Conservation (phyloP, 306 rosid species). For the Lathyrus tuberosus region DNA sequence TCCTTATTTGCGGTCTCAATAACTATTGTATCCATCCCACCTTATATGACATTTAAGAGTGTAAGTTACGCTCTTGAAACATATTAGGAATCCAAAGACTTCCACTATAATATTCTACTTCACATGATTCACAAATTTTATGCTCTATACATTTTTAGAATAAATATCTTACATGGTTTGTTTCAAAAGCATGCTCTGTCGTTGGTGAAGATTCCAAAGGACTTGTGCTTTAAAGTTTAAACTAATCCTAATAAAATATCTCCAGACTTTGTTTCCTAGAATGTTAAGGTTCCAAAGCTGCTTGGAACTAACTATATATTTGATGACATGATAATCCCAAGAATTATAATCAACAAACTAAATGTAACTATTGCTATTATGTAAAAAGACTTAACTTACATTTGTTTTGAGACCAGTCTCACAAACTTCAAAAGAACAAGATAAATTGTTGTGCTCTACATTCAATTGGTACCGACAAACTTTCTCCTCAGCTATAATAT, state of each 20-base stretch:
- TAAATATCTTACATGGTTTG: background rate
- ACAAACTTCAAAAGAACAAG: slow-evolving; percentile 61
- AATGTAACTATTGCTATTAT: slow-evolving; percentile 4
- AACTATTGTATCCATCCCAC: slow-evolving; percentile 1
- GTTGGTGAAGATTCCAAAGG: background rate
- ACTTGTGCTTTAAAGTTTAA: background rate
- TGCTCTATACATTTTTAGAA: background rate
- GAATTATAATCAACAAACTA: slow-evolving; percentile 1
- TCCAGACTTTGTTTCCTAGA: background rate
- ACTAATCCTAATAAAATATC: background rate
- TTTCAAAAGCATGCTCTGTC: background rate
- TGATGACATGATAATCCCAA: slow-evolving; percentile 9
- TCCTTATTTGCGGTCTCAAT: slow-evolving; percentile 10
- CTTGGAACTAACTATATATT: slow-evolving; percentile 4
- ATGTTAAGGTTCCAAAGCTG: slow-evolving; percentile 11
- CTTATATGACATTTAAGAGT: slow-evolving; percentile 7
- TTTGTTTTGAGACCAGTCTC: slow-evolving; percentile 69
- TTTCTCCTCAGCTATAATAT: slow-evolving; percentile 49
- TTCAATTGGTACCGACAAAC: slow-evolving; percentile 53
- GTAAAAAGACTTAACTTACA: slow-evolving; percentile 54
- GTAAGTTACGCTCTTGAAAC: slow-evolving; percentile 4
- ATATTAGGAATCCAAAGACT: slow-evolving; percentile 24
- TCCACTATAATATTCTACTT: background rate
- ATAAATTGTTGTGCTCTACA: slow-evolving; percentile 49
- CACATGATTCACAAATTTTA: background rate